phyloP scores from a whole-genome alignment of 2,329 filamentous ascomycete genomes.

The Cordyceps farinosa region DNA sequence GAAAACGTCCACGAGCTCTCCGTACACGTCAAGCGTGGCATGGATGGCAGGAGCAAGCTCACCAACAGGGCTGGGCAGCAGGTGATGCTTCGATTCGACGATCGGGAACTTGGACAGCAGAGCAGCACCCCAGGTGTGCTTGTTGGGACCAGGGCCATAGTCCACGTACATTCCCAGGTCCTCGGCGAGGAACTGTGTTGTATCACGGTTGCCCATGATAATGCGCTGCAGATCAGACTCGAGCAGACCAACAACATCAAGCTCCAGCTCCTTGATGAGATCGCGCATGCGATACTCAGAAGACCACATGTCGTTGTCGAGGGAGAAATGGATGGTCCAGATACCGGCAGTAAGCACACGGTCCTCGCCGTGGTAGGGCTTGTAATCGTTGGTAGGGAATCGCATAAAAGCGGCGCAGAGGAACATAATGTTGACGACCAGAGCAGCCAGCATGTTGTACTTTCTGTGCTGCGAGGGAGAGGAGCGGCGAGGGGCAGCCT shows the following conservation, averaged over 20 bases:
- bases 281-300: slow-evolving; percentile 92
- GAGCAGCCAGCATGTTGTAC: slow-evolving; percentile 56
- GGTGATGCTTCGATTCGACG: slow-evolving; percentile 91
- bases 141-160: slow-evolving; percentile 95
- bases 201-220: slow-evolving; percentile 98
- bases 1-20: slow-evolving; percentile 84
- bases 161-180: slow-evolving; percentile 99
- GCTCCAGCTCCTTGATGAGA: slow-evolving; percentile 85
- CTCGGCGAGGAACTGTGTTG: slow-evolving; percentile 90
- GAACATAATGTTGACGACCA: slow-evolving; percentile 75
- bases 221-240: slow-evolving; percentile 94
- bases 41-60: slow-evolving; percentile 95
- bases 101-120: slow-evolving; percentile 97
- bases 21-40: slow-evolving; percentile 92
- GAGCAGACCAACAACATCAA: slow-evolving; percentile 94
- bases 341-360: slow-evolving; percentile 91
- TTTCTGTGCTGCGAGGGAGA: slow-evolving; percentile 45
- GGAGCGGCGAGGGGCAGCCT: slow-evolving; percentile 30
- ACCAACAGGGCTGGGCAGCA: slow-evolving; percentile 88
- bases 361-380: slow-evolving; percentile 81
- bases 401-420: slow-evolving; percentile 79
- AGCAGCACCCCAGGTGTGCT: slow-evolving; percentile 95
- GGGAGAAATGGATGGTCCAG: slow-evolving; percentile 97
- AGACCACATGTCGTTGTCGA: slow-evolving; percentile 99
- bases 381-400: slow-evolving; percentile 90